A percentile compares a stretch with the other conserved stretches of the same genome.
Evolutionary conservation across 305 asterid genomes (phyloP).

Genomic region (Fraxinus nigra): DNA sequence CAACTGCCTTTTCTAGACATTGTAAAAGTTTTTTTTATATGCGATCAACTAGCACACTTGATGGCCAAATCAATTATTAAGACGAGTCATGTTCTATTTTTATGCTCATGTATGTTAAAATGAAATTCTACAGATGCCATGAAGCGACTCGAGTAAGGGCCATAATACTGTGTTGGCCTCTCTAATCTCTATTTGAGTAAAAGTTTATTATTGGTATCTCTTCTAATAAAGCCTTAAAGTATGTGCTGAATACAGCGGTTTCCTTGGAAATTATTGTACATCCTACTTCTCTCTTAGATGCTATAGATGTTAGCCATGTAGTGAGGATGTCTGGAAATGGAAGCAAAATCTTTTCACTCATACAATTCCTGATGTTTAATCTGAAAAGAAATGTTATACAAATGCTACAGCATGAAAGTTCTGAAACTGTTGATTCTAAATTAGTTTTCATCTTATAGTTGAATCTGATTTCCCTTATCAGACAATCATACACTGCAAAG

Average conservation of each 20-base stretch:
- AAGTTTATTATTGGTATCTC: background rate
- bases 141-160: background rate
- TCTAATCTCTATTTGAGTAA: background rate
- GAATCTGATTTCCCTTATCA: background rate
- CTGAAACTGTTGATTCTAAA: background rate
- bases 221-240: background rate
- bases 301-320: background rate
- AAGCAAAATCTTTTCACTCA: background rate
- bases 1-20: background rate
- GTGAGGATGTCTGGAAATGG: background rate
- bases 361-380: background rate
- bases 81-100: conserved; percentile 1
- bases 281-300: background rate
- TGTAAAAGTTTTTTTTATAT: background rate
- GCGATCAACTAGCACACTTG: background rate
- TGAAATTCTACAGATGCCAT: background rate
- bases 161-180: background rate
- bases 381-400: background rate
- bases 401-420: background rate
- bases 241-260: background rate
- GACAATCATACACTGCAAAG: background rate
- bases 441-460: background rate
- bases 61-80: conserved; percentile 4
- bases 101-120: conserved; percentile 3
- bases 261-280: background rate